Conservation (phyloP, 257 asterid genomes). For the Ilex asprella region DNA sequence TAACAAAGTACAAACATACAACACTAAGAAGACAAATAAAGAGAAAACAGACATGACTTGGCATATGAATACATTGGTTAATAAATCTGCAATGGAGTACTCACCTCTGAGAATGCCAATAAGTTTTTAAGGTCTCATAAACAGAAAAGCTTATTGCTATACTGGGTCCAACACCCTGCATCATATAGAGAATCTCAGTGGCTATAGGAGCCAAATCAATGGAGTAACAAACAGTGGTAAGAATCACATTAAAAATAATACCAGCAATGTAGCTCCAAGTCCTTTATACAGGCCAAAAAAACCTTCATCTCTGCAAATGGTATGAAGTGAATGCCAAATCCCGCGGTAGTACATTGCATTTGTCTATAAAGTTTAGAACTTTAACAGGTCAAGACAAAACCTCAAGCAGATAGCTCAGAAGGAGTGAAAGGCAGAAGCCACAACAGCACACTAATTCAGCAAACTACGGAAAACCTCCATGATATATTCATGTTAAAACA, state of each 20-base stretch:
- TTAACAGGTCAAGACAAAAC: slow-evolving; percentile 5
- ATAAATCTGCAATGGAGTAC: not conserved
- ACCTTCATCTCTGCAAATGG: slow-evolving; percentile 94
- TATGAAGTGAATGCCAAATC: slow-evolving; percentile 62
- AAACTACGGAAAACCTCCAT: no score
- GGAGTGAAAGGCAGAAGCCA: not conserved
- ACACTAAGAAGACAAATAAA: slow-evolving; percentile 1
- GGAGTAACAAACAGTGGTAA: not conserved
- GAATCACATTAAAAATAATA: slow-evolving; percentile 13
- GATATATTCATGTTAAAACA: no score
- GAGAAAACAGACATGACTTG: not conserved
- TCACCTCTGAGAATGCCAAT: slow-evolving; percentile 61
- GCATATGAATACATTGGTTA: no score
- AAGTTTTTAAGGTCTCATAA: slow-evolving; percentile 65
- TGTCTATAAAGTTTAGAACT: slow-evolving; percentile 40
- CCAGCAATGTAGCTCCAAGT: slow-evolving; percentile 90
- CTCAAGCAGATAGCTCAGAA: not conserved
- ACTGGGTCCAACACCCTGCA: slow-evolving; percentile 96
- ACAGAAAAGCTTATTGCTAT: slow-evolving; percentile 91
- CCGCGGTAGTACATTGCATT: slow-evolving; percentile 74
- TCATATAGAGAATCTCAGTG: slow-evolving; percentile 6
- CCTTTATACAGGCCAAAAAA: slow-evolving; percentile 86
- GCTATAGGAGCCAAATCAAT: not conserved
- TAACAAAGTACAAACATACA: slow-evolving; percentile 7
- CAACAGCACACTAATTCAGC: no score